These are phyloP conservation scores for Clarireedia paspali DNA, from an alignment of 2,329 filamentous ascomycete species.

Conservation along the genomic window DNA sequence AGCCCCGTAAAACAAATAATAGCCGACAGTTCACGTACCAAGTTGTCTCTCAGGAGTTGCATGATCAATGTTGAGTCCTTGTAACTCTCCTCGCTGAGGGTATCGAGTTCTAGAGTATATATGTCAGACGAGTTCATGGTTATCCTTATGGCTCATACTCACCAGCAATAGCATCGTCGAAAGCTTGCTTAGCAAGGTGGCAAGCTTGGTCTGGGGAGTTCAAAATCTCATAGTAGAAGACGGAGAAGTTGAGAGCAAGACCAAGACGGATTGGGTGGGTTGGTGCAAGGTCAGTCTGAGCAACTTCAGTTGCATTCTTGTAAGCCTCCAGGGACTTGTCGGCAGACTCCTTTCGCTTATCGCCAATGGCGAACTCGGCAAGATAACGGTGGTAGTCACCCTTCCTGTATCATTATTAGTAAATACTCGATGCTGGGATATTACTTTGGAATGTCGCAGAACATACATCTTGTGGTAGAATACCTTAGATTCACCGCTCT, in stretches of 20 bases:
- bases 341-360: constrained; percentile 85
- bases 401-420: constrained; percentile 55
- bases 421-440: constrained; percentile 3
- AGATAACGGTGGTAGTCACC: constrained; percentile 95
- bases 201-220: constrained; percentile 97
- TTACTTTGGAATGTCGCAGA: constrained; percentile 38
- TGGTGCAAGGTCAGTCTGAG: constrained; percentile 92
- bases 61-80: constrained; percentile 98
- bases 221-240: constrained; percentile 99
- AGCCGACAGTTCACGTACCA: constrained; percentile 31
- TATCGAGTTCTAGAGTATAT: constrained; percentile 63
- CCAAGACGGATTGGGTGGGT: constrained; percentile 98
- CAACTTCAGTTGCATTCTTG: constrained; percentile 98
- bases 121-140: too few species aligned
- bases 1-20: too few species aligned
- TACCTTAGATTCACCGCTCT: constrained; percentile 97
- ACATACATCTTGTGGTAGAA: constrained; percentile 99
- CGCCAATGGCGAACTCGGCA: constrained; percentile 85
- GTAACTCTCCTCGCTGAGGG: constrained; percentile 95
- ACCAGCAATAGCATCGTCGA: constrained; percentile 94
- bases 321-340: constrained; percentile 89
- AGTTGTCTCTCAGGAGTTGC: constrained; percentile 97
- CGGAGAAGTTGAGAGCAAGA: constrained; percentile 97
- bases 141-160: too few species aligned
- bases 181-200: constrained; percentile 98